Evolutionary conservation across 2,329 filamentous ascomycete species (phyloP), one percentile per base, ranked within the genome.

Genomic region (Alternaria arborescens): DNA sequence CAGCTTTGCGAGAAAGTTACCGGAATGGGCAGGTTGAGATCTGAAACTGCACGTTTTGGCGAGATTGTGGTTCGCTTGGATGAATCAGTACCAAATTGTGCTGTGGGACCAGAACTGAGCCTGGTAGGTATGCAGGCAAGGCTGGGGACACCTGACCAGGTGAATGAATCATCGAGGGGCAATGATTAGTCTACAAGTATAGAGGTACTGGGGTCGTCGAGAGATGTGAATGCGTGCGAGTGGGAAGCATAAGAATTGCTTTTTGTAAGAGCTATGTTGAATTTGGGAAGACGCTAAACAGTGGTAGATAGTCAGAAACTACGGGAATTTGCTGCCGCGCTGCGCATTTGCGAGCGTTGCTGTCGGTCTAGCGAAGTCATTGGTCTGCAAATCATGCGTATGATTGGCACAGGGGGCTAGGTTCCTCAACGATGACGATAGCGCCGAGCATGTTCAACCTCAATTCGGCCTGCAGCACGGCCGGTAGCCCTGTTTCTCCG

Each of bases 371-470:
- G 32, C 30, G 24, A 56, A 38, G 54, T 32, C 60, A 57, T 54
- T 34, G 56, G 20, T 41, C 8, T 42, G 62, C 22, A 52, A 50
- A 60, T 55, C n/a, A 41, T 11, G n/a, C 11, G n/a, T 7, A 41
- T 65, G 72, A 72, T 72, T 68, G 68, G 63, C 69, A 61, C 67
- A 36, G 32, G 70, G 72, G 40, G 70, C 40, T 57, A 52, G 43
- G 60, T 58, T 60, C 47, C 56, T 58, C 57, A 28, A 64, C 56
- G 48, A 48, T 18, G 63, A 59, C 58, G 52, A 30, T 30, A 30
- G 28, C 11, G 28, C 28, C 28, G 28, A 30, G 28, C 28, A 30
- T 30, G 28, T 11, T 30, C 28, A 30, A 30, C 10, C 28, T 12
- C 28, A 11, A 30, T 30, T 30, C 28, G 28, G 28, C 28, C 28